phyloP scores from a whole-genome alignment of 108 stramenopile genomes.

The Skeletonema potamos region DNA sequence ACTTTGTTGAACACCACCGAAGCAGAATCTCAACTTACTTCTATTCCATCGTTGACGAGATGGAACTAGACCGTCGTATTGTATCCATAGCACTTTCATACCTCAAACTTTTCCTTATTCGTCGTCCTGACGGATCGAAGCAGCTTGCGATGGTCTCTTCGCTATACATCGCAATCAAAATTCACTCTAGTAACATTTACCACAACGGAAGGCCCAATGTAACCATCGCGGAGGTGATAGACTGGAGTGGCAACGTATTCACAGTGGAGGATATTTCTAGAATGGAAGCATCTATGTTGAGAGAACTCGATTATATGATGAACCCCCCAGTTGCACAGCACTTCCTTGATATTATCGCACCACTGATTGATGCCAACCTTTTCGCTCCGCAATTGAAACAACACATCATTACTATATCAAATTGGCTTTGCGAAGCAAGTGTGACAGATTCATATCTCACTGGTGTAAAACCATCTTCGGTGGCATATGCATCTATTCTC shows the following conservation, averaged over 20 bases:
- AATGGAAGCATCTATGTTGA: conserved; percentile 12
- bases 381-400: neutral
- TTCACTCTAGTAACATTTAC: neutral
- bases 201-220: neutral
- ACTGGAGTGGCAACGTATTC: neutral
- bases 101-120: neutral
- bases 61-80: neutral
- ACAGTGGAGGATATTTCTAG: neutral
- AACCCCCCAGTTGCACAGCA: conserved; percentile 3
- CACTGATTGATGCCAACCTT: neutral
- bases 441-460: neutral
- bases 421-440: conserved; percentile 7
- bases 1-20: neutral
- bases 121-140: neutral
- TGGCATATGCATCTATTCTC: conserved; percentile 16
- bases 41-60: neutral
- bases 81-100: neutral
- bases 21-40: neutral
- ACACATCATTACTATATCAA: neutral
- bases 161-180: neutral
- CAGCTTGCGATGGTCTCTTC: neutral
- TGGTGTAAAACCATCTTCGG: conserved; percentile 2
- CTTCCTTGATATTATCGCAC: conserved; percentile 2
- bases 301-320: conserved; percentile 2
- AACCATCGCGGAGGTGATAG: neutral